Percentiles rank a stretch among this genome's conserved stretches.
These are phyloP conservation scores for Geoglossum glabrum DNA, from an alignment of 495 filamentous ascomycete genomes.

Conservation along the genomic window DNA sequence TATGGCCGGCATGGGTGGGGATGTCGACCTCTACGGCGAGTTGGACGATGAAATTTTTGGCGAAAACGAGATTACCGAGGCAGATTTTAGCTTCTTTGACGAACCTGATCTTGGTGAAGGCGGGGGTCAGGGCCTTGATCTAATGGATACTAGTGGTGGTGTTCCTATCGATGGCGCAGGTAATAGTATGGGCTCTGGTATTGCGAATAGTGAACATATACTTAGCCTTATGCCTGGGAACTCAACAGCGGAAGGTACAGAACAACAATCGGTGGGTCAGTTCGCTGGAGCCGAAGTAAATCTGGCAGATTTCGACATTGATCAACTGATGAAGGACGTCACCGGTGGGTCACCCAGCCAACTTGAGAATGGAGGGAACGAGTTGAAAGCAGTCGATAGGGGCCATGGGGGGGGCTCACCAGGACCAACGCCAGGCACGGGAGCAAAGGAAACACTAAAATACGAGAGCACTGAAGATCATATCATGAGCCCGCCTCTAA, in stretches of 20 bases:
- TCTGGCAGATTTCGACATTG: constrained; percentile 2
- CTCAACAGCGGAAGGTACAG: not conserved
- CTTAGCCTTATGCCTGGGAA: not conserved
- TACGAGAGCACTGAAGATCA: not conserved
- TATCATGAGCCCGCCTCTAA: constrained; percentile 28
- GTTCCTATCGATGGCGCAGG: not conserved
- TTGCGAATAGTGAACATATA: not conserved
- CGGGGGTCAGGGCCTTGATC: not conserved
- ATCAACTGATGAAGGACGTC: not conserved
- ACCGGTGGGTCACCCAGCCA: not conserved
- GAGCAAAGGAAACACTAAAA: not conserved
- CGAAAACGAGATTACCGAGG: constrained; percentile 58
- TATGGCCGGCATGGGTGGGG: not conserved
- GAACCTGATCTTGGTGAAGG: constrained; percentile 27
- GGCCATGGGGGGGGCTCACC: not conserved
- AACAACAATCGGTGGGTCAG: not conserved
- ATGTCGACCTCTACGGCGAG: constrained; percentile 57
- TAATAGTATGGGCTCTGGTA: not conserved
- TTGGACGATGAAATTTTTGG: constrained; percentile 22
- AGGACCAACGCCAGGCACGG: not conserved
- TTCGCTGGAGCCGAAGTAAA: constrained; percentile 1
- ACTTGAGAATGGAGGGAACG: not conserved
- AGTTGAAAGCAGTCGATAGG: not conserved
- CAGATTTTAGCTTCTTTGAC: constrained; percentile 85
- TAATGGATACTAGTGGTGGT: not conserved